Percentiles rank a stretch among this genome's conserved stretches.
phyloP scores from a whole-genome alignment of 805 yeast genomes.

The Phaffomyces opuntiae region DNA sequence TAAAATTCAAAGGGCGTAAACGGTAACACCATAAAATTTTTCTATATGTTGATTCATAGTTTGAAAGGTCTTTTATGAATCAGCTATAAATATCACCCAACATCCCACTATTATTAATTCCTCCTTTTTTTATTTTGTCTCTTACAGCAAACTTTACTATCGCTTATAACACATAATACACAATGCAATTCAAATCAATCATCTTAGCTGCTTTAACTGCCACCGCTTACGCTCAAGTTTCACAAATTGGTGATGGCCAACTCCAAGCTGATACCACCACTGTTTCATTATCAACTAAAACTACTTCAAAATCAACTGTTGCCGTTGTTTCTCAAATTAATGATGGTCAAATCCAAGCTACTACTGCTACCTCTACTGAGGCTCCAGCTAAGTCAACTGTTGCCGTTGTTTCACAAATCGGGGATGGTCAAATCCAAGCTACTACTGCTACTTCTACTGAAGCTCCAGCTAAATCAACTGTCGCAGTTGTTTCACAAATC shows the following conservation, averaged over 20 bases:
- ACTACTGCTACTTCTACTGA: slow-evolving; percentile 25
- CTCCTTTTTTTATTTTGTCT: too few species aligned
- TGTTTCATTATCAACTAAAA: slow-evolving; percentile 12
- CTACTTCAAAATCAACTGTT: slow-evolving; percentile 22
- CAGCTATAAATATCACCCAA: neutral
- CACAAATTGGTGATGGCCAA: slow-evolving; percentile 27
- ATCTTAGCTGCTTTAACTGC: slow-evolving; percentile 11
- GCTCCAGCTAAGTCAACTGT: slow-evolving; percentile 29
- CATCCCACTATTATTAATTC: too few species aligned
- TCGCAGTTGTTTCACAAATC: slow-evolving; percentile 33
- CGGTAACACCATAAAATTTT: too few species aligned
- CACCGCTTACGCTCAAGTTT: slow-evolving; percentile 18
- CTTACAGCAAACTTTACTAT: neutral
- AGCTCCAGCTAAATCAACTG: slow-evolving; percentile 27
- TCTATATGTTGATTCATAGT: too few species aligned
- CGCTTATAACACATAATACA: neutral
- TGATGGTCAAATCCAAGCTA: slow-evolving; percentile 1
- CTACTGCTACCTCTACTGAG: slow-evolving; percentile 25
- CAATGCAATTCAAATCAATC: slow-evolving; percentile 17
- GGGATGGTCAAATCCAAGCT: slow-evolving; percentile 13
- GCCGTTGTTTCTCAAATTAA: slow-evolving; percentile 10
- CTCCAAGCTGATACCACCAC: slow-evolving; percentile 17
- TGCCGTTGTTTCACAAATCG: slow-evolving; percentile 31
- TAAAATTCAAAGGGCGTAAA: too few species aligned
- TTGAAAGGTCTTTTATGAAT: too few species aligned